Evolutionary conservation across 371 early-diverging fungal genomes (phyloP).

Genomic region (Entomophthora muscae): DNA sequence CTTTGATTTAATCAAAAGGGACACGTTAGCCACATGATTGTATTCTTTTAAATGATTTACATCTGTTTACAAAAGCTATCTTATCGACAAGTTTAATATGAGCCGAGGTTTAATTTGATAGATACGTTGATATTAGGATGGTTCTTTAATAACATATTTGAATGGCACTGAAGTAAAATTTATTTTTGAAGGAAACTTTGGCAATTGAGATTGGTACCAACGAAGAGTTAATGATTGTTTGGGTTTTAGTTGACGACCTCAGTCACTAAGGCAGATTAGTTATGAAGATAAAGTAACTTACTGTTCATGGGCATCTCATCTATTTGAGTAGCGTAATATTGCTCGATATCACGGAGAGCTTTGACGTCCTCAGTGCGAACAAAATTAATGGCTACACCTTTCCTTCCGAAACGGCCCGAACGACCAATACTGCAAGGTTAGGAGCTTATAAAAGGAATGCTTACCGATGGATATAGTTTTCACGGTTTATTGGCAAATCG

Average conservation of each 20-base stretch:
- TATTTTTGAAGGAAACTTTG: too few relatives aligned
- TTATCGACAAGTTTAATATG: too few relatives aligned
- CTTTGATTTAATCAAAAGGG: too few relatives aligned
- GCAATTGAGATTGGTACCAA: not conserved
- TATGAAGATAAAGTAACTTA: conserved; percentile 1
- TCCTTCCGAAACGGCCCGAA: conserved; percentile 94
- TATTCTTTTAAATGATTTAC: too few relatives aligned
- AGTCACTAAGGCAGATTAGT: not conserved
- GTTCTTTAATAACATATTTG: too few relatives aligned
- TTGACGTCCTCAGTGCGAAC: conserved; percentile 77
- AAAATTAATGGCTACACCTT: conserved; percentile 97
- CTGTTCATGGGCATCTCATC: conserved; percentile 88
- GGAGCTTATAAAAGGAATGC: conserved; percentile 10
- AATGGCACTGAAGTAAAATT: too few relatives aligned
- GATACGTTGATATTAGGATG: too few relatives aligned
- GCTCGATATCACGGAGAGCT: conserved; percentile 79
- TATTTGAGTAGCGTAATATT: conserved; percentile 86
- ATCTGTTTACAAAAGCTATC: too few relatives aligned
- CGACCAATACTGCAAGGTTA: conserved; percentile 64
- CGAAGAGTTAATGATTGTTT: not conserved
- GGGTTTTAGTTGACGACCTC: not conserved
- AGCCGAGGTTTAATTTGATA: too few relatives aligned
- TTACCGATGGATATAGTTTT: conserved; percentile 83
- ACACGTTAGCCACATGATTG: too few relatives aligned
- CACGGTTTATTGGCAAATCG: conserved; percentile 86